phyloP scores from a whole-genome alignment of 148 eudicot species.

The Linanthus parryae region DNA sequence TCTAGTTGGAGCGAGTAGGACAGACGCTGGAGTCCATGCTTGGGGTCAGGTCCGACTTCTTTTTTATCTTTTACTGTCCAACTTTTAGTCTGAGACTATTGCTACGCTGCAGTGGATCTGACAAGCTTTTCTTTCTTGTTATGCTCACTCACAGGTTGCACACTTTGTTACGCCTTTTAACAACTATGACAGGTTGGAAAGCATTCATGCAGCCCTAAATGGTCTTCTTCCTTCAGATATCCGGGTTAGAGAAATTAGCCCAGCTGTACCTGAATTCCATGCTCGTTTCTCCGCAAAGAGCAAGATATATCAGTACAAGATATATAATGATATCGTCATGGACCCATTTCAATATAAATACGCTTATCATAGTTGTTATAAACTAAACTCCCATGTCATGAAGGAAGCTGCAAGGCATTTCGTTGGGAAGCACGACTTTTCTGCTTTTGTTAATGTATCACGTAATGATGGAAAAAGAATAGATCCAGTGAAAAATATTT shows the following conservation, averaged over 20 bases:
- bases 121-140: constrained; percentile 18
- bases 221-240: constrained; percentile 91
- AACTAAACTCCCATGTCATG: constrained; percentile 62
- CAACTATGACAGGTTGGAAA: constrained; percentile 68
- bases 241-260: constrained; percentile 70
- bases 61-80: constrained; percentile 15
- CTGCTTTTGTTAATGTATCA: constrained; percentile 68
- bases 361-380: constrained; percentile 69
- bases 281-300: constrained; percentile 78
- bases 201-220: constrained; percentile 69
- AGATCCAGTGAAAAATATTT: constrained; percentile 69
- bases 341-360: constrained; percentile 66
- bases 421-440: constrained; percentile 71
- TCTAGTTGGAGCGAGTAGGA: constrained; percentile 87
- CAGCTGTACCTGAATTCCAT: constrained; percentile 78
- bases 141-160: constrained; percentile 69
- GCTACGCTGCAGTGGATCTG: constrained; percentile 1
- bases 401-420: constrained; percentile 63
- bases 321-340: constrained; percentile 63
- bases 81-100: neutral
- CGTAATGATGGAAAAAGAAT: constrained; percentile 51
- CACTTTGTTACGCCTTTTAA: constrained; percentile 87
- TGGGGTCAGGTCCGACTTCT: constrained; percentile 77
- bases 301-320: constrained; percentile 79
- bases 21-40: constrained; percentile 96